Percentiles rank a stretch among this genome's conserved stretches.
These are phyloP conservation scores for Alternaria ventricosa DNA, from an alignment of 2,329 filamentous ascomycete species.

Conservation along the genomic window DNA sequence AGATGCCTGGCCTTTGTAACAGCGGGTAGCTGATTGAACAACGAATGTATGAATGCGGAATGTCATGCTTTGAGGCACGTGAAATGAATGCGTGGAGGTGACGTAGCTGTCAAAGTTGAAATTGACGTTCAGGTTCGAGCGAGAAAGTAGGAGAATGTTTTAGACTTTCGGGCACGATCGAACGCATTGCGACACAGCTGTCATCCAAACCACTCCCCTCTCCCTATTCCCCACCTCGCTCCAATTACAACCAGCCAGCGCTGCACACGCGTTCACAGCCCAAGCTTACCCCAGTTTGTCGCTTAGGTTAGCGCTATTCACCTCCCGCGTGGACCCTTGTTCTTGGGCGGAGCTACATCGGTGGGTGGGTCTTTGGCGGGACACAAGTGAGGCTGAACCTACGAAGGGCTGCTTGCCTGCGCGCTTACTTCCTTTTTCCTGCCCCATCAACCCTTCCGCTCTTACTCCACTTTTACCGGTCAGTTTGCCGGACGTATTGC, in stretches of 20 bases:
- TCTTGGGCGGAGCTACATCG: neutral
- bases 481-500: neutral
- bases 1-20: neutral
- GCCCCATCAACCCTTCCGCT: constrained; percentile 3
- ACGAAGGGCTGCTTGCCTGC: constrained; percentile 8
- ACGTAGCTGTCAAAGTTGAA: neutral
- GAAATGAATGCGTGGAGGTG: neutral
- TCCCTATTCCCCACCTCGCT: neutral
- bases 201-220: neutral
- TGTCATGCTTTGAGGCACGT: neutral
- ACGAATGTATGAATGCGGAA: neutral
- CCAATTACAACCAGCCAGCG: constrained; percentile 2
- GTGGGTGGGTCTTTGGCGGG: constrained; percentile 10
- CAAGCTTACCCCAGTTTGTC: constrained; percentile 15
- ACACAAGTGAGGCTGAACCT: constrained; percentile 21
- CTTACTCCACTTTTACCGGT: constrained; percentile 14
- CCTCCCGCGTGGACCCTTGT: constrained; percentile 11
- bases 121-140: neutral
- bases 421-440: constrained; percentile 8
- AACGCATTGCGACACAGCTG: neutral
- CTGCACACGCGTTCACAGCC: neutral
- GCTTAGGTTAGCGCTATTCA: constrained; percentile 4
- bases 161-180: neutral
- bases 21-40: neutral
- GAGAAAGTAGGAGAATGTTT: neutral